phyloP scores from a whole-genome alignment of 1,284 basidiomycete species.

The Puccinia novopanici region DNA sequence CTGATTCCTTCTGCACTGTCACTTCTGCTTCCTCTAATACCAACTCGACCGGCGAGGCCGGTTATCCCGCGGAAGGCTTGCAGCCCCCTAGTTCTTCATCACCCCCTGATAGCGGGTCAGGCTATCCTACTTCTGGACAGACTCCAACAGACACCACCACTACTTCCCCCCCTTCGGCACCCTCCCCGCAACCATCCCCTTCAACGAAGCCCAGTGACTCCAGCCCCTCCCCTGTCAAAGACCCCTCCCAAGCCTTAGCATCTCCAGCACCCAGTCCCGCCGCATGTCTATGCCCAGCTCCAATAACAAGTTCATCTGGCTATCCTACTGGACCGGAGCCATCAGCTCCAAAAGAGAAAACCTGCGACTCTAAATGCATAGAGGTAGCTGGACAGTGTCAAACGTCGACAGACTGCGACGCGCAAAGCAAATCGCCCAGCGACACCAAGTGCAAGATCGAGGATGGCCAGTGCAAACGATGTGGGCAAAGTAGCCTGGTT shows the following conservation, averaged over 20 bases:
- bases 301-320: background rate
- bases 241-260: background rate
- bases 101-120: background rate
- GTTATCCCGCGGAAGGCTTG: slow-evolving; percentile 9
- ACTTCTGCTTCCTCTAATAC: background rate
- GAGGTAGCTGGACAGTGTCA: slow-evolving; percentile 44
- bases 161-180: background rate
- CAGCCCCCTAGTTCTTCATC: slow-evolving; percentile 5
- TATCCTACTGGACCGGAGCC: slow-evolving; percentile 29
- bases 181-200: background rate
- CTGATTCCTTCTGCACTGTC: too few species aligned
- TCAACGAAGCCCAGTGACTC: background rate
- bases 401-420: slow-evolving; percentile 36
- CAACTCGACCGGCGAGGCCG: background rate
- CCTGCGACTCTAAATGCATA: slow-evolving; percentile 46
- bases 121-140: slow-evolving; percentile 13
- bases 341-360: slow-evolving; percentile 16
- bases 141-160: background rate
- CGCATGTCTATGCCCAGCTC: slow-evolving; percentile 7
- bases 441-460: slow-evolving; percentile 48
- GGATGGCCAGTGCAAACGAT: slow-evolving; percentile 43
- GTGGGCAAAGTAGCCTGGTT: slow-evolving; percentile 8
- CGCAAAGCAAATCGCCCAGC: slow-evolving; percentile 37
- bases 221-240: background rate
- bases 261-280: background rate